Conservation (phyloP, 2,329 filamentous ascomycete genomes). For the Diaporthe nobilis region DNA sequence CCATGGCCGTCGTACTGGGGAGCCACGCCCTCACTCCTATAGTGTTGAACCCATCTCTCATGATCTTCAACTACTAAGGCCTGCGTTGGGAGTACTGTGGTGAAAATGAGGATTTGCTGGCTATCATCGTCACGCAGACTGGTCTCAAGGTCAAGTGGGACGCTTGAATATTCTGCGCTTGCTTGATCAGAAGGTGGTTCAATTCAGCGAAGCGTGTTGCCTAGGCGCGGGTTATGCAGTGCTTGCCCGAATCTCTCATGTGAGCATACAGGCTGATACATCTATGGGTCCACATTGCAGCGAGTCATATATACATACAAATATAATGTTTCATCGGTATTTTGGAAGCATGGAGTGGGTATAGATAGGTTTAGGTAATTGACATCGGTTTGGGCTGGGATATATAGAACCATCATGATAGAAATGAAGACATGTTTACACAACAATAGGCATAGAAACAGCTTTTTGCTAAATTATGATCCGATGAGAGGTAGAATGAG, state of each 20-base stretch:
- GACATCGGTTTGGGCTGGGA: neutral
- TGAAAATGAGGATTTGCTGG: neutral
- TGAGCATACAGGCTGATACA: neutral
- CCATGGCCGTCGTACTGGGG: conserved; percentile 65
- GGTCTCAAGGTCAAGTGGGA: neutral
- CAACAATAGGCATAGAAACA: neutral
- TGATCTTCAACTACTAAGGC: conserved; percentile 70
- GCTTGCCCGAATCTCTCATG: neutral
- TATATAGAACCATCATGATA: neutral
- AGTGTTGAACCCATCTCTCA: conserved; percentile 71
- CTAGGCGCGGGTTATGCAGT: neutral
- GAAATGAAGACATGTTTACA: neutral
- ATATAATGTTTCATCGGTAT: conserved; percentile 17
- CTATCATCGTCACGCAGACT: neutral
- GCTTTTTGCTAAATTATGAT: neutral
- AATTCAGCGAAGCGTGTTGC: neutral
- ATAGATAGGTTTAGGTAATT: neutral
- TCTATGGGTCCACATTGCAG: neutral
- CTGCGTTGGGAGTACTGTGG: neutral
- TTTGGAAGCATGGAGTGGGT: neutral
- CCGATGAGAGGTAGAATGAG: neutral
- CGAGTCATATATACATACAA: neutral
- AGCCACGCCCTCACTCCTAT: conserved; percentile 71
- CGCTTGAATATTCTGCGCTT: too few species aligned
- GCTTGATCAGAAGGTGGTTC: neutral